These are phyloP conservation scores for Waltergamsia citrina DNA, from an alignment of 2,329 filamentous ascomycete species.

Conservation along the genomic window DNA sequence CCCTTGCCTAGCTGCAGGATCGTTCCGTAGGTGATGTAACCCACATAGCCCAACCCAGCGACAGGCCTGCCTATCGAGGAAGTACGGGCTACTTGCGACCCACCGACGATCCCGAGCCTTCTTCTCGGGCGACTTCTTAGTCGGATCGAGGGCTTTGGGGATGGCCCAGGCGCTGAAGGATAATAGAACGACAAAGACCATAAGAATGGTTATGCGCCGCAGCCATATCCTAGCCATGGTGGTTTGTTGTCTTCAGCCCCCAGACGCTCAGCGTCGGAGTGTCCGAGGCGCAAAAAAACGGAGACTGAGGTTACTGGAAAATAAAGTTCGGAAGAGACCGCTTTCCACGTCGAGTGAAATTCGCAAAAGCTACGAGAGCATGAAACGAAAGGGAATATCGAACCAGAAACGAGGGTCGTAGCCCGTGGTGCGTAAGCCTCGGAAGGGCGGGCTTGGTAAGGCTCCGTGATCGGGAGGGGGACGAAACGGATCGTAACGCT, in stretches of 20 bases:
- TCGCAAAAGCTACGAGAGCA: too few relatives aligned
- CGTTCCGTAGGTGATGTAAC: constrained; percentile 58
- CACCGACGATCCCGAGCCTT: constrained; percentile 54
- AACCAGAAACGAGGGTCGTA: too few relatives aligned
- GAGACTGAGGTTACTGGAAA: too few relatives aligned
- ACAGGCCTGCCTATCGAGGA: constrained; percentile 67
- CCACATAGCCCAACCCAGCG: constrained; percentile 74
- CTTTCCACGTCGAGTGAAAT: too few relatives aligned
- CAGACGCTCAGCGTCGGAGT: too few relatives aligned
- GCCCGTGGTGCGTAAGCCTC: too few relatives aligned
- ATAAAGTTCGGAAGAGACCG: too few relatives aligned
- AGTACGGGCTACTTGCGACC: constrained; percentile 63
- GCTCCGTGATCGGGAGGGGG: too few relatives aligned
- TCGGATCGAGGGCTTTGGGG: constrained; percentile 50
- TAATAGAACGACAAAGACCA: constrained; percentile 29
- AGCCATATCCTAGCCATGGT: constrained; percentile 30
- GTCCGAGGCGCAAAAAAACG: too few relatives aligned
- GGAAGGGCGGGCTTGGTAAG: too few relatives aligned
- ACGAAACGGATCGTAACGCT: too few relatives aligned
- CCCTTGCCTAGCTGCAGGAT: constrained; percentile 33
- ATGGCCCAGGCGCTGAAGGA: constrained; percentile 40
- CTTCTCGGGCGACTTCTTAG: constrained; percentile 51
- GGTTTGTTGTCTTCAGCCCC: neutral
- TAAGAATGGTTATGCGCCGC: constrained; percentile 30
- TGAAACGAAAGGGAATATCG: too few relatives aligned